Base-by-base conservation (phyloP, 305 asterid species). In the Fraxinus ornus region DNA sequence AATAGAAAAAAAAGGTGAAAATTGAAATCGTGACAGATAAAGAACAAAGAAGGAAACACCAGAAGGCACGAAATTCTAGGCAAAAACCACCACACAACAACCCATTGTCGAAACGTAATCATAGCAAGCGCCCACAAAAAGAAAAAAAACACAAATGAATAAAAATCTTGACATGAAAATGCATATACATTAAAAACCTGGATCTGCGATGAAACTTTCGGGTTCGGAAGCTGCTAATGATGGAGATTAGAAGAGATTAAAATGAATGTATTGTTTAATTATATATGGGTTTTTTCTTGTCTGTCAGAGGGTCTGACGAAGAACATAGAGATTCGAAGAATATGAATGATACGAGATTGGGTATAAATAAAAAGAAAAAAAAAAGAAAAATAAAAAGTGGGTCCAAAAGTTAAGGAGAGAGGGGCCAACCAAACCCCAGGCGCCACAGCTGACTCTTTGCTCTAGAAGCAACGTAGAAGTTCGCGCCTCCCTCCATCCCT, bases 401-500 rank as follows among this genome's bases (percentile, higher is more conserved):
- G 24, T 55, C 24, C 64, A 55, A n/a, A 32, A 28, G 80, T 37
- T 9, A n/a, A 68, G 22, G 60, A 32, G 57, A 36, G 21, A 7
- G 74, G 80, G 36, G 49, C 12, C 76, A 85, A 77, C 80, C 81
- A 75, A 60, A 79, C 75, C 72, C 86, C 85, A 83, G 86, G 85
- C 82, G 87, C 57, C 57, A 15, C 57, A 2, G 71, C 71, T 21
- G 32, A 60, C 71, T 60, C 57, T 13, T 10, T 15, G 19, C 57
- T 47, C 7, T 15, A 47, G 57, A 15, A 47, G 57, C 19, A 47
- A 47, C 57, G 19, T 47, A 15, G 5, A 47, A 47, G 57, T 47
- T 15, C 57, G 57, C 57, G 19, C 57, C 57, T 13, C 19, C 1
- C 52, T 2, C 52, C 52, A 4, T 8, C 47, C 49, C 52, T 10